phyloP scores from a whole-genome alignment of 2,329 filamentous ascomycete genomes.

The Plectosphaerella cucumerina region DNA sequence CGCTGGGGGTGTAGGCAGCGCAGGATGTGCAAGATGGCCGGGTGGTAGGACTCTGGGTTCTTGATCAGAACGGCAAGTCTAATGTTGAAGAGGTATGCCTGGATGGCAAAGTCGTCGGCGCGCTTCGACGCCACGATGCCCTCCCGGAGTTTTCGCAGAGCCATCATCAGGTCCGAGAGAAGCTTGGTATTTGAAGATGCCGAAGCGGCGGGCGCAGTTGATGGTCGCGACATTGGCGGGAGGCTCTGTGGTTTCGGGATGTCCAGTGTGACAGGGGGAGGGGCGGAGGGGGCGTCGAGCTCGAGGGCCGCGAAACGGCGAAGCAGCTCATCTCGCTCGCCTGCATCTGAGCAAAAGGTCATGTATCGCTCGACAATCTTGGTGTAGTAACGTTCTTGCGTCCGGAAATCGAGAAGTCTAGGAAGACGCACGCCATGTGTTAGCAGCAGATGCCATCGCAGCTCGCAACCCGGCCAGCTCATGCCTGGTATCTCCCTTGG shows the following conservation, averaged over 20 bases:
- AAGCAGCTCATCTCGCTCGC: constrained; percentile 68
- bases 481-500: constrained; percentile 85
- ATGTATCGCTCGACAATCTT: constrained; percentile 87
- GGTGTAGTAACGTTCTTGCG: constrained; percentile 81
- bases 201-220: not conserved
- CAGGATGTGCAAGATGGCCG: constrained; percentile 77
- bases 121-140: constrained; percentile 77
- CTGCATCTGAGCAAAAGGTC: constrained; percentile 75
- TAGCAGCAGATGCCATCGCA: constrained; percentile 2
- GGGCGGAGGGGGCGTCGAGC: constrained; percentile 16
- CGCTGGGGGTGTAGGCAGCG: constrained; percentile 63
- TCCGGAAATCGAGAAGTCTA: constrained; percentile 69
- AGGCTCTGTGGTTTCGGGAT: constrained; percentile 49
- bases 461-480: not conserved
- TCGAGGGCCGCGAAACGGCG: constrained; percentile 67
- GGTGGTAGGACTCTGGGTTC: constrained; percentile 85
- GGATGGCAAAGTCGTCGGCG: constrained; percentile 75
- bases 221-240: not conserved
- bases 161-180: constrained; percentile 71
- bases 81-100: constrained; percentile 88
- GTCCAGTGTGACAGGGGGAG: constrained; percentile 49
- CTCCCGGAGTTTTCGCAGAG: constrained; percentile 88
- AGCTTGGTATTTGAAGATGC: constrained; percentile 48
- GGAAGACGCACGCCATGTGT: not conserved
- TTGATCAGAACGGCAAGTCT: constrained; percentile 75